Conservation (phyloP, 345 rosid genomes). For the Corchorus capsularis region DNA sequence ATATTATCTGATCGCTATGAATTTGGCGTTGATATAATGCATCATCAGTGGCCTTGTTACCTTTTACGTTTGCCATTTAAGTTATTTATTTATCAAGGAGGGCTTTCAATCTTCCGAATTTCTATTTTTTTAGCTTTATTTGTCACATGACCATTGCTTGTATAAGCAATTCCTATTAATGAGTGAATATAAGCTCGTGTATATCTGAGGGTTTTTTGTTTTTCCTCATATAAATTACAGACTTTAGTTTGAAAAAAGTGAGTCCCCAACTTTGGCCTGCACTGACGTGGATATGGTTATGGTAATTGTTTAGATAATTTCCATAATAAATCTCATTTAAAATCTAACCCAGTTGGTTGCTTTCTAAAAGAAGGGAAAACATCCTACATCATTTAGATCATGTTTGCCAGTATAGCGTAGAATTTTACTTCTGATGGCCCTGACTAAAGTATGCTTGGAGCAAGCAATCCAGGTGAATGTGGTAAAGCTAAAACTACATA, state of each 20-base stretch:
- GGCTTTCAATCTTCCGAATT: conserved; percentile 1
- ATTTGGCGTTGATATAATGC: background rate
- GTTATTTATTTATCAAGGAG: background rate
- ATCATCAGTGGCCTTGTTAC: conserved; percentile 5
- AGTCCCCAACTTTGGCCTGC: background rate
- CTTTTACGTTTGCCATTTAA: background rate
- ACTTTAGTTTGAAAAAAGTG: background rate
- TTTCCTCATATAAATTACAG: background rate
- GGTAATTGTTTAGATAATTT: background rate
- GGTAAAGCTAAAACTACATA: background rate
- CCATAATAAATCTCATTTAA: background rate
- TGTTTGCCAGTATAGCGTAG: background rate
- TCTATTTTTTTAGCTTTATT: background rate
- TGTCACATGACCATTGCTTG: background rate
- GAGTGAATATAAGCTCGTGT: background rate
- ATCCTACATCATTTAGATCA: background rate
- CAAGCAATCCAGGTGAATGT: background rate
- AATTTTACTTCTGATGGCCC: background rate
- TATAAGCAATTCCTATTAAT: background rate
- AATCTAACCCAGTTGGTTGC: background rate
- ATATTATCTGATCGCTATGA: background rate
- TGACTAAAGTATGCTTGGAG: background rate
- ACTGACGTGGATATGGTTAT: background rate
- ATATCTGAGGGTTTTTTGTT: background rate
- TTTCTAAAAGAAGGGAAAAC: background rate